Base-by-base conservation (phyloP, 2,329 filamentous ascomycete genomes). In the Colletotrichum godetiae region DNA sequence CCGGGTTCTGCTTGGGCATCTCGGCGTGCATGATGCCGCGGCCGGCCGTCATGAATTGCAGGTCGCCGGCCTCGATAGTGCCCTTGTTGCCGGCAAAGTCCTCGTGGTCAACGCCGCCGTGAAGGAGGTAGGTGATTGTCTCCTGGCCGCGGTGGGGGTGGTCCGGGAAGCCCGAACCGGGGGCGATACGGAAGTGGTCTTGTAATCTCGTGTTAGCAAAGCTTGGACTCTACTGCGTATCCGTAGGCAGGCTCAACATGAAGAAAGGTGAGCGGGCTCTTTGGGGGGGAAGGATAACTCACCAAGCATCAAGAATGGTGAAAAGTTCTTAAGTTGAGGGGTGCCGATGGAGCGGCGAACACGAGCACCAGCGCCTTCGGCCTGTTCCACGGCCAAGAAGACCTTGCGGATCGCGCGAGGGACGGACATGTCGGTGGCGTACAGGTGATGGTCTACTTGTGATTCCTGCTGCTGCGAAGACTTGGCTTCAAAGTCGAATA, bases 21-120 rank as follows among this genome's bases (percentile, higher is more conserved):
- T 98, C 96, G 49, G 95, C 94, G 83, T 98, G 97, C 82, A 98
- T 93, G 78, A 98, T 97, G 55, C 96, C 96, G 24, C 89, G 87
- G 4, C 96, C 96, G 1, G 96, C 96, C 0, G 96, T 98, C 97
- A 98, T 98, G 88, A 98, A 98, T 81, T 98, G 96, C 60, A 98
- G 85, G 81, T 98, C 96, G n/a, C 96, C 96, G 0, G 93, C 84
- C 74, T 92, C 88, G 77, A 98, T 94, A 4, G 93, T 97, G 71
- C 96, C 97, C 62, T 89, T 89, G 85, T 97, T 92, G 13, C 95
- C 95, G 2, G 94, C 92, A 77, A 98, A 98, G 82, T 98, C 95
- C 84, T 98, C 95, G 80, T 98, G 95, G 84, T 98, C 95, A 72
- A 97, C 91, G 4, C 90, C 94, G 76, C 96, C 96, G 15, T 89